Base-by-base conservation (phyloP, 2,329 filamentous ascomycete species). In the Colletotrichum eleusines region DNA sequence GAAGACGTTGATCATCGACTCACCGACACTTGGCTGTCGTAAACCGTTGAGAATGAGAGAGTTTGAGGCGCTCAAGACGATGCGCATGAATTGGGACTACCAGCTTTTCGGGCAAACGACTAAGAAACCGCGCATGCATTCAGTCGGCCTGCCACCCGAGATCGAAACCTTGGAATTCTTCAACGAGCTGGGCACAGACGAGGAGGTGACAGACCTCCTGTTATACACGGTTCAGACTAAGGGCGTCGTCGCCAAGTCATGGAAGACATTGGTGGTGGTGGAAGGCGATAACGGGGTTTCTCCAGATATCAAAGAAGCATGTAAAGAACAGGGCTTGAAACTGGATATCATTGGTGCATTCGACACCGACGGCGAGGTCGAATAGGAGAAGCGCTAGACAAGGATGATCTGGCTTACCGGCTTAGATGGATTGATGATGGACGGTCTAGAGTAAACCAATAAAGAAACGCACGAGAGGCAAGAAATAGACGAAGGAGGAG, bases 21-120 rank as follows among this genome's bases (percentile, higher is more conserved):
- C 80, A 42, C 80, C 84, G 0, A 80, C 78, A 7, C 72, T 86
- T 6, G 77, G 74, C 44, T 80, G 81, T 33, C 77, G 78, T n/a
- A 81, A 81, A 20, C 77, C 85, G 4, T 74, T 86, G 18, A 78
- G 82, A 31, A 78, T 86, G 68, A 77, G 84, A 8, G 82, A 85
- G 9, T 86, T 86, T 44, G 76, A 75, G 5, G 75, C 75, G 0
- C 79, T 86, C 26, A 83, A 78, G 58, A 80, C 79, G 0, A 75
- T 86, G 8, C 79, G 81, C 38, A 57, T 86, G 33, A 83, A 83
- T 71, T 84, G 81, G 81, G 84, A 86, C 73, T 83, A 83, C 53
- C 84, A 86, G 71, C 81, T 86, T 1, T 85, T 85, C 42, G 84
- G 84, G 18, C 80, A 79, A 59, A 79, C 82, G 0, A 80, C 81